phyloP scores from a whole-genome alignment of 768 basidiomycete species.

The Boletus coccyginus region DNA sequence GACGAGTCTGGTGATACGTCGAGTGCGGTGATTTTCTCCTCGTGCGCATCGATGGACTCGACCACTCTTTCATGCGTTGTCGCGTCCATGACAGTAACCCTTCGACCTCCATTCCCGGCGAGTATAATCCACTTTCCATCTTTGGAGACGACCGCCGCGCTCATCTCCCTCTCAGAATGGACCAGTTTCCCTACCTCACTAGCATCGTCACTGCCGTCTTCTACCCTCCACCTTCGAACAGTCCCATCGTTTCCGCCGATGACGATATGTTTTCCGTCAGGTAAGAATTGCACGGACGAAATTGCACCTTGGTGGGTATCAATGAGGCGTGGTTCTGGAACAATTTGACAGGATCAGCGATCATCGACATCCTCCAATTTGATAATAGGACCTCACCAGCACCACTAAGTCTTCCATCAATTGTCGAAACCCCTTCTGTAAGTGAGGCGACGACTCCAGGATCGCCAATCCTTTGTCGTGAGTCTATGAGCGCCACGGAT shows the following conservation, averaged over 20 bases:
- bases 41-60: slow-evolving; percentile 11
- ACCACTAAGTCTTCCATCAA: background rate
- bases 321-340: slow-evolving; percentile 4
- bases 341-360: background rate
- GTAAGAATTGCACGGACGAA: slow-evolving; percentile 11
- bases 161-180: background rate
- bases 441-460: background rate
- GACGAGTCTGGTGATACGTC: slow-evolving; percentile 18
- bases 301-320: background rate
- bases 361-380: too few relatives aligned
- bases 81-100: slow-evolving; percentile 9
- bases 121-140: slow-evolving; percentile 18
- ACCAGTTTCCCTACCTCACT: background rate
- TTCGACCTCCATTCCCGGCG: background rate
- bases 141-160: slow-evolving; percentile 5
- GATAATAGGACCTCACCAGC: background rate
- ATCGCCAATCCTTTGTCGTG: background rate
- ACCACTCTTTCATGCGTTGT: slow-evolving; percentile 1
- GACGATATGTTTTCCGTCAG: slow-evolving; percentile 8
- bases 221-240: slow-evolving; percentile 7
- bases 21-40: slow-evolving; percentile 15
- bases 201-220: background rate
- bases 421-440: background rate
- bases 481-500: background rate
- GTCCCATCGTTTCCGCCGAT: slow-evolving; percentile 5